phyloP scores from a whole-genome alignment of 768 basidiomycete species.

The Tephrocybe sp. region DNA sequence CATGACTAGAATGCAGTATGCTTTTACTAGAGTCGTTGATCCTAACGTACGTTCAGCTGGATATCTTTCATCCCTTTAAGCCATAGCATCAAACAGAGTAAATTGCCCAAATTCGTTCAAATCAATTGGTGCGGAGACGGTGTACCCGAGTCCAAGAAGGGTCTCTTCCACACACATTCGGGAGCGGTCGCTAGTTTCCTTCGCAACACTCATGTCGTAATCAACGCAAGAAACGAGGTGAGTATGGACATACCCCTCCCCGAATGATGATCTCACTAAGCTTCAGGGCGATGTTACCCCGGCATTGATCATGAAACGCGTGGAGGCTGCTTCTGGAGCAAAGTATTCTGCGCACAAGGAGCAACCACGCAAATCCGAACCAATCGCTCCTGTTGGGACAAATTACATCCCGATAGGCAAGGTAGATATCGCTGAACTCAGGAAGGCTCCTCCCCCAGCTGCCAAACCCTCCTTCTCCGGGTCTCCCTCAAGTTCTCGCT shows the following conservation, averaged over 20 bases:
- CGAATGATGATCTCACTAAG: not conserved
- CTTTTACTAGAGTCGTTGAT: slow-evolving; percentile 83
- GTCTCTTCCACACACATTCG: slow-evolving; percentile 88
- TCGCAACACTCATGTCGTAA: slow-evolving; percentile 81
- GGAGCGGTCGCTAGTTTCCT: slow-evolving; percentile 78
- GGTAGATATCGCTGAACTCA: slow-evolving; percentile 65
- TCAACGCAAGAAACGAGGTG: slow-evolving; percentile 87
- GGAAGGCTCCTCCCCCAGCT: slow-evolving; percentile 39
- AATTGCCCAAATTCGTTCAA: slow-evolving; percentile 89
- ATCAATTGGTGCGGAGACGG: slow-evolving; percentile 99
- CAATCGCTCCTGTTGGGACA: slow-evolving; percentile 81
- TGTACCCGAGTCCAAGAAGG: slow-evolving; percentile 90
- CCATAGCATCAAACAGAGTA: slow-evolving; percentile 48
- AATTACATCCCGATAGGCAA: slow-evolving; percentile 75
- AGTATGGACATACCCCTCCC: slow-evolving; percentile 19
- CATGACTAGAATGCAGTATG: slow-evolving; percentile 82
- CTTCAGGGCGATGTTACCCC: slow-evolving; percentile 73
- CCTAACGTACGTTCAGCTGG: slow-evolving; percentile 61
- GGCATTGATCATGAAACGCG: slow-evolving; percentile 76
- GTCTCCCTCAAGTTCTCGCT: slow-evolving; percentile 43
- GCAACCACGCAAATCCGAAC: slow-evolving; percentile 66
- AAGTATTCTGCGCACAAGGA: slow-evolving; percentile 88
- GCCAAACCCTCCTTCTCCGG: slow-evolving; percentile 39
- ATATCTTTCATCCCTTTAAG: not conserved
- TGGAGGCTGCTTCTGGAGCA: slow-evolving; percentile 89